Base-by-base conservation (phyloP, 2,329 filamentous ascomycete genomes). In the Tolypocladium paradoxum region DNA sequence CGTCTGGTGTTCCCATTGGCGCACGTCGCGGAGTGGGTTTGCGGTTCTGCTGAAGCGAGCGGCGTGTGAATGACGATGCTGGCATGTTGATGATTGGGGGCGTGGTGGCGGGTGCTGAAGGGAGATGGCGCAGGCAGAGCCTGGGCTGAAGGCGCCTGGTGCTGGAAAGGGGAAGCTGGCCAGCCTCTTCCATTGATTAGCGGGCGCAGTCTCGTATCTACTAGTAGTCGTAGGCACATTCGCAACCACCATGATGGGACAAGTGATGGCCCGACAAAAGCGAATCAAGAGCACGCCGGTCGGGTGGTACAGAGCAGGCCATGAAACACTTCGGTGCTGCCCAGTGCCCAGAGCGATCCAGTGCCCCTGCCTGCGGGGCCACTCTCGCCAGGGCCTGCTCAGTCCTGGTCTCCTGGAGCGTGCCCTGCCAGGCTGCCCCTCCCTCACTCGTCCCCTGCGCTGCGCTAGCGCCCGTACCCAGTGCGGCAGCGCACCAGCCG, bases 401-500 rank as follows among this genome's bases (percentile, higher is more conserved):
- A n/a, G n/a, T n/a, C n/a, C n/a, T n/a, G n/a, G n/a, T n/a, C n/a
- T n/a, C n/a, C n/a, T n/a, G n/a, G n/a, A n/a, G n/a, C n/a, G n/a
- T n/a, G n/a, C n/a, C n/a, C n/a, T n/a, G n/a, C n/a, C n/a, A n/a
- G n/a, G n/a, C n/a, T n/a, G n/a, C n/a, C n/a, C n/a, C n/a, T n/a
- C n/a, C n/a, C n/a, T n/a, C n/a, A n/a, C n/a, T n/a, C n/a, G 40
- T 18, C 22, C 24, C 40, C 40, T 31, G 40, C 40, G 18, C 24
- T 18, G 24, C 24, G 40, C 27, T 46, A 46, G 43, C 27, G 27
- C 5, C 16, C 46, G 54, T 56, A 50, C 52, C 53, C 55, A 56
- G 55, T 56, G 55, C 53, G 52, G 14, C 18, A 8, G 6, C 6
- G 11, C 48, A 18, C 38, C 33, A 12, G 11, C 34, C 27, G 33